Conservation (phyloP, 257 asterid species). For the Cruciata laevipes region DNA sequence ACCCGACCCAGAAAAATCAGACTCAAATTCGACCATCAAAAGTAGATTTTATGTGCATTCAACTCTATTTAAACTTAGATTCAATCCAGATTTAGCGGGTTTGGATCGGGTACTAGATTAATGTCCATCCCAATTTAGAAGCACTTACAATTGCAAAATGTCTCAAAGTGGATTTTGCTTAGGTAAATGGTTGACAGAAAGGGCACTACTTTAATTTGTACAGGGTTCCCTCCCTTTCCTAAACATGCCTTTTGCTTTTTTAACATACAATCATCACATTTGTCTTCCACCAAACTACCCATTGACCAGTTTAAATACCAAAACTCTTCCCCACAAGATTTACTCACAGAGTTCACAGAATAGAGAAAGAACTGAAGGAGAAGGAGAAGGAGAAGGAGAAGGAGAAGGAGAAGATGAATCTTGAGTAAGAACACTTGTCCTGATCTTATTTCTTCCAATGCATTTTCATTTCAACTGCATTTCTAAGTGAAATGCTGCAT, state of each 20-base stretch:
- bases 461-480: slow-evolving; percentile 9
- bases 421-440: slow-evolving; percentile 33
- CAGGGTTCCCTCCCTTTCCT: slow-evolving; percentile 60
- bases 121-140: not conserved
- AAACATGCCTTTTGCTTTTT: slow-evolving; percentile 40
- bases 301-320: slow-evolving; percentile 52
- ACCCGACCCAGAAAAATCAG: not conserved
- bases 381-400: not conserved
- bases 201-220: slow-evolving; percentile 59
- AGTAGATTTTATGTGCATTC: too few species aligned
- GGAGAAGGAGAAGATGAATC: slow-evolving; percentile 12
- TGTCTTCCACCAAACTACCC: slow-evolving; percentile 41
- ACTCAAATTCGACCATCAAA: too few species aligned
- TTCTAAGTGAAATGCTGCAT: not conserved
- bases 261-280: slow-evolving; percentile 48
- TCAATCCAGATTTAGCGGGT: too few species aligned
- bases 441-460: slow-evolving; percentile 1
- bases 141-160: not conserved
- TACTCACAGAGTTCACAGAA: slow-evolving; percentile 11
- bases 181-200: slow-evolving; percentile 30
- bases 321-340: slow-evolving; percentile 35
- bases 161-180: not conserved
- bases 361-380: not conserved
- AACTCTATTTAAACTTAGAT: too few species aligned
- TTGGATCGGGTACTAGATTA: not conserved